Conservation (phyloP, 768 basidiomycete species). For the Hericium alpestre region DNA sequence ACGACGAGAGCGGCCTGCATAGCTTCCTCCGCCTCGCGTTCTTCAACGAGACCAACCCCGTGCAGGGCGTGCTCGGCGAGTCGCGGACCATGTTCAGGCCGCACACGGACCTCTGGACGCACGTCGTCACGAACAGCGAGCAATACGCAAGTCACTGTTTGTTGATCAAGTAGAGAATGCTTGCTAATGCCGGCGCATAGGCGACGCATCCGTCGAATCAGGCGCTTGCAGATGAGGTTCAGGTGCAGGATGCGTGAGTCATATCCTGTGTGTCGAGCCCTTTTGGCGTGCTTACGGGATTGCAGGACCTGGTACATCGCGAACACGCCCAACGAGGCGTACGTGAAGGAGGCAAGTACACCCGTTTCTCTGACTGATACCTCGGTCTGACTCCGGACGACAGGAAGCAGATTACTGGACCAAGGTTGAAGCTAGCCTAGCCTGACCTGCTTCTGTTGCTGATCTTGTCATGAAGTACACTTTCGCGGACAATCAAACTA, state of each 20-base stretch:
- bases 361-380: not conserved
- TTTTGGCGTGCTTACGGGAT: not conserved
- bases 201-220: not conserved
- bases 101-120: conserved; percentile 17
- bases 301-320: conserved; percentile 20
- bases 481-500: conserved; percentile 22
- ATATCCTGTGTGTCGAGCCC: not conserved
- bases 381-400: not conserved
- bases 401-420: not conserved
- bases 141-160: conserved; percentile 13
- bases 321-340: conserved; percentile 14
- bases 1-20: conserved; percentile 18
- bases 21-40: conserved; percentile 19
- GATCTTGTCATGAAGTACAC: conserved; percentile 12
- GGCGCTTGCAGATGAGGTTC: not conserved
- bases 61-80: conserved; percentile 16
- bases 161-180: not conserved
- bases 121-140: conserved; percentile 18
- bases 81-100: conserved; percentile 24
- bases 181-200: not conserved
- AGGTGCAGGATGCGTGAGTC: not conserved
- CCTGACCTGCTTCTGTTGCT: not conserved
- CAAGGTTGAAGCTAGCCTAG: not conserved
- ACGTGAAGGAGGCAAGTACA: conserved; percentile 13
- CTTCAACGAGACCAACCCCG: conserved; percentile 13